Base-by-base conservation (phyloP, 2,329 filamentous ascomycete genomes). In the Monilinia vaccinii-corymbosi region DNA sequence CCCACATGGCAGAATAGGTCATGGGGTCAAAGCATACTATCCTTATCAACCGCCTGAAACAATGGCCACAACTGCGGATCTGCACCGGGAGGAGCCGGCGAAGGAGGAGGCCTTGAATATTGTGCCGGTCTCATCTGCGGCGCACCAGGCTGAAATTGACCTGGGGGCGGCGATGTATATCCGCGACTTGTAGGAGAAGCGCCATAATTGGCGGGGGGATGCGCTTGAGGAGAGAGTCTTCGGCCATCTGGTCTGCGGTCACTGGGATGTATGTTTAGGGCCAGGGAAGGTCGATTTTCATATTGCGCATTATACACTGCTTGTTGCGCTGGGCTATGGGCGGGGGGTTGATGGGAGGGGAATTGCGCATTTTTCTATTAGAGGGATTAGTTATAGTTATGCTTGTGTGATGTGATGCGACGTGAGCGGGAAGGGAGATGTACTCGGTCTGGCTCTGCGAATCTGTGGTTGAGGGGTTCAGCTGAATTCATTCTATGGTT, bases 11-110 rank as follows among this genome's bases (percentile, higher is more conserved):
- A 5, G 31, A 31, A 51, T 31, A 7, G 53, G 13, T 11, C 11
- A 34, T 32, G 23, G 31, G 18, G 28, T 11, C 18, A 31, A 67
- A n/a, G n/a, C 56, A 18, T 76, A 88, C 88, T 81, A 74, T 90
- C 82, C 71, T 90, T 92, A 75, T 99, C 95, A 16, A 97, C 93
- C 1, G 91, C 91, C 62, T 89, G 82, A 76, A 97, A 99, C 31
- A 97, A 79, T 4, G 89, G 89, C 72, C 91, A 84, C 21, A 99
- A 80, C 0, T 84, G 86, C n/a, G 86, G 81, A 70, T 92, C 87
- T 56, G 85, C 81, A 51, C 77, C 76, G 48, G 77, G 73, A 69
- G 78, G 77, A 64, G 81, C 75, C 63, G 90, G 81, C 66, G 85
- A 84, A 65, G 84, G 82, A 68, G 90, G 83, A 67, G 87, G 82